Percentiles rank a stretch among this genome's conserved stretches.
These are phyloP conservation scores for Ceratobasidium papillatum DNA, from an alignment of 1,284 basidiomycete species.

Conservation along the genomic window DNA sequence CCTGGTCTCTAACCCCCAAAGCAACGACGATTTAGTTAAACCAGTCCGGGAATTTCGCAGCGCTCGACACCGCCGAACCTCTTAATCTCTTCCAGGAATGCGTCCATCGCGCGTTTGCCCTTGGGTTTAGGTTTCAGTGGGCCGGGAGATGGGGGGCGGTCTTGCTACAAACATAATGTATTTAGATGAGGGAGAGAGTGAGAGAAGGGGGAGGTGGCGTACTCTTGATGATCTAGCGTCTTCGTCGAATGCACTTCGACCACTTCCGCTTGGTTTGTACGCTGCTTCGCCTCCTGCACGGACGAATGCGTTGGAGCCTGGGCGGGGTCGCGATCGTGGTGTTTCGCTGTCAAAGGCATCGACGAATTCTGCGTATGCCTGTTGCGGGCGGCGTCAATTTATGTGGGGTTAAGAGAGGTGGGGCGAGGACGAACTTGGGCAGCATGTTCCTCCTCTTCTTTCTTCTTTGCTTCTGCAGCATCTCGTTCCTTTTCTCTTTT, in stretches of 20 bases:
- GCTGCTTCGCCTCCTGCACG: slow-evolving; percentile 65
- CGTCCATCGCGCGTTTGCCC: slow-evolving; percentile 92
- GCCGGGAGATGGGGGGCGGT: slow-evolving; percentile 63
- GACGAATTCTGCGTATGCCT: slow-evolving; percentile 80
- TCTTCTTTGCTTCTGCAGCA: slow-evolving; percentile 84
- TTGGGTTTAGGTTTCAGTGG: slow-evolving; percentile 79
- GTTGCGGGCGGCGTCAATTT: slow-evolving; percentile 44
- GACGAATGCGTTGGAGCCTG: slow-evolving; percentile 74
- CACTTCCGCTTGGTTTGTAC: slow-evolving; percentile 57
- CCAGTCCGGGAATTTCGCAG: slow-evolving; percentile 41
- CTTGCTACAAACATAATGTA: slow-evolving; percentile 46
- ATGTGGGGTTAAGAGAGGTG: background rate
- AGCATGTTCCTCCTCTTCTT: slow-evolving; percentile 81
- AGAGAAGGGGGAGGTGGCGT: background rate
- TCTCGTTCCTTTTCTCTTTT: slow-evolving; percentile 87
- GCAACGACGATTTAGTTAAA: slow-evolving; percentile 21
- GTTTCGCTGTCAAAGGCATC: slow-evolving; percentile 84
- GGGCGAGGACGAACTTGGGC: slow-evolving; percentile 59
- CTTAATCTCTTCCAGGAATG: slow-evolving; percentile 93
- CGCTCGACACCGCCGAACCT: slow-evolving; percentile 57
- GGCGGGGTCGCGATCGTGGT: slow-evolving; percentile 56
- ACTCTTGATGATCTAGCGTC: slow-evolving; percentile 16
- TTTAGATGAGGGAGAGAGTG: background rate
- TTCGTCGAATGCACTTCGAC: slow-evolving; percentile 34
- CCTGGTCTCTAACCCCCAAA: slow-evolving; percentile 76